These are phyloP conservation scores for Pseudohalonectria lignicola DNA, from an alignment of 2,329 filamentous ascomycete species.

Conservation along the genomic window DNA sequence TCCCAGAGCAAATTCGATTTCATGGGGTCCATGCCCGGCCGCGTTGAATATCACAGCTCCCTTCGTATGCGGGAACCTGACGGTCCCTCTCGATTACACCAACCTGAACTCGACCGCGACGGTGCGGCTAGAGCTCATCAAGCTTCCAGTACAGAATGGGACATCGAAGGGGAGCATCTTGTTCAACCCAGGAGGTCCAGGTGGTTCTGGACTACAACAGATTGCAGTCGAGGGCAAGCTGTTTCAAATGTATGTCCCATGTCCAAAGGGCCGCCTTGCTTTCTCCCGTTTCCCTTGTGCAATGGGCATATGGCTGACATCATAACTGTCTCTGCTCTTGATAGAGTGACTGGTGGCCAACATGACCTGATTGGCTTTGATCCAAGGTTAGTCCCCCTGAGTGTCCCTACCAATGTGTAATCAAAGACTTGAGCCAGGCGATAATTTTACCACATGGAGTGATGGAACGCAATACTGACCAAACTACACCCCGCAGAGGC, in stretches of 20 bases:
- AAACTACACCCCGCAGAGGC: no score
- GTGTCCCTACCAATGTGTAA: no score
- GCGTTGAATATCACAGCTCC: neutral
- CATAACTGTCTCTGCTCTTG: neutral
- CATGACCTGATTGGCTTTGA: neutral
- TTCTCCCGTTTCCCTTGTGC: no score
- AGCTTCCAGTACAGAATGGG: constrained; percentile 4
- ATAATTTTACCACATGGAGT: no score
- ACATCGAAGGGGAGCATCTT: constrained; percentile 17
- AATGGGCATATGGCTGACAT: neutral
- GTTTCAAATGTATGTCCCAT: no score
- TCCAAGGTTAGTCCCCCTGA: no score
- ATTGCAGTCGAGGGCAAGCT: no score
- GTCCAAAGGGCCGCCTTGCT: no score
- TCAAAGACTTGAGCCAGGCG: no score
- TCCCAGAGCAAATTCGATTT: no score
- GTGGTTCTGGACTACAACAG: constrained; percentile 2
- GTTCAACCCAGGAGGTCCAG: constrained; percentile 18
- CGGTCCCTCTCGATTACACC: constrained; percentile 2
- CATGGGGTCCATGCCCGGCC: neutral
- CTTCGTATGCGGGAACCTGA: constrained; percentile 1
- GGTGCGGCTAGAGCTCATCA: constrained; percentile 2
- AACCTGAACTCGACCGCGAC: neutral
- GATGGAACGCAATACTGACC: no score
- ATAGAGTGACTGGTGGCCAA: neutral